These are phyloP conservation scores for Endocladia muricata DNA, from an alignment of 31 red algal species.

Conservation along the genomic window DNA sequence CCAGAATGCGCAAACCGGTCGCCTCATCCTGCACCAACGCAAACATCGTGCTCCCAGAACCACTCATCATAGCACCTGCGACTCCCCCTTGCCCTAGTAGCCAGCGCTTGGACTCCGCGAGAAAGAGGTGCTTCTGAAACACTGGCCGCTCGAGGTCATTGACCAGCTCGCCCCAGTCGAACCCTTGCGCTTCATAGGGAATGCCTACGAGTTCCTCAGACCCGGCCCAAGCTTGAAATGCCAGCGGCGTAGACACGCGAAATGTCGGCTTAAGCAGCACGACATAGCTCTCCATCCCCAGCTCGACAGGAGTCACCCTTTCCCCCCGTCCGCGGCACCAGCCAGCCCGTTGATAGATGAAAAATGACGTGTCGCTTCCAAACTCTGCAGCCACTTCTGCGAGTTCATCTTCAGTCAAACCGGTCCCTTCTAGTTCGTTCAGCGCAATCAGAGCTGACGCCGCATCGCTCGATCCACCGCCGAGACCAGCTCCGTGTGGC, in stretches of 20 bases:
- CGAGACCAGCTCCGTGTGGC: conserved; percentile 89
- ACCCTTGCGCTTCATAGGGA: background rate
- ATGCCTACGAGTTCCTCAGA: background rate
- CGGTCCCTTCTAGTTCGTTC: conserved; percentile 72
- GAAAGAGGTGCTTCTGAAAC: conserved; percentile 7
- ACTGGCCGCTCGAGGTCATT: conserved; percentile 5
- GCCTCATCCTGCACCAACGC: background rate
- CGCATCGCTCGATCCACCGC: conserved; percentile 94
- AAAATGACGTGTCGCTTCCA: conserved; percentile 94
- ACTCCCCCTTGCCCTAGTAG: background rate
- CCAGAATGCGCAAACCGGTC: no score
- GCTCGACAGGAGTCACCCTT: no score
- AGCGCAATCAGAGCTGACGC: conserved; percentile 94
- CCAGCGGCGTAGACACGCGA: background rate
- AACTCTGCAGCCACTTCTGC: conserved; percentile 82
- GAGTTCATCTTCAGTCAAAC: conserved; percentile 51
- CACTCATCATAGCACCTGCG: conserved; percentile 3
- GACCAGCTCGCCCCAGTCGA: background rate
- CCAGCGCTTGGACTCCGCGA: conserved; percentile 4
- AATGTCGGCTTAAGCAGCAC: background rate
- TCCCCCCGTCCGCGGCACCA: conserved; percentile 96
- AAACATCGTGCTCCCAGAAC: background rate
- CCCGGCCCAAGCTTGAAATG: background rate
- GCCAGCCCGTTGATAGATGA: conserved; percentile 89
- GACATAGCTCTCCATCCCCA: no score